Conservation (phyloP, 2,329 filamentous ascomycete genomes). For the Pseudofabraea citricarpa region DNA sequence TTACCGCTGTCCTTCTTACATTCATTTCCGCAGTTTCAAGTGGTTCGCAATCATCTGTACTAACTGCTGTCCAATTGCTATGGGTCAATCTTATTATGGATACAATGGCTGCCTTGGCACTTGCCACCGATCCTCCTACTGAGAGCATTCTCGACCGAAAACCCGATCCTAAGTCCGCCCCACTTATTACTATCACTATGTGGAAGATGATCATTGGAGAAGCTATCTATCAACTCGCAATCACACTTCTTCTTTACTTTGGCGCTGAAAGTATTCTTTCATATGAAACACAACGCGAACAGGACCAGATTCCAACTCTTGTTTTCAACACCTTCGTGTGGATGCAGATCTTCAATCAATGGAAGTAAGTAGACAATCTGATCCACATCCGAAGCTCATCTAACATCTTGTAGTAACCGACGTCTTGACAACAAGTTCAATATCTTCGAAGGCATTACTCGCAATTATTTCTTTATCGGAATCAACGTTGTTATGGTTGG, state of each 20-base stretch:
- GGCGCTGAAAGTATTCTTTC: slow-evolving; percentile 58
- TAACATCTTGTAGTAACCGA: slow-evolving; percentile 59
- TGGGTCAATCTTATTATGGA: slow-evolving; percentile 88
- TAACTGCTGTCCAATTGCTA: slow-evolving; percentile 74
- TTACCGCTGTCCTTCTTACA: slow-evolving; percentile 72
- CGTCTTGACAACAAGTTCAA: slow-evolving; percentile 94
- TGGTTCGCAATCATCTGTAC: slow-evolving; percentile 56
- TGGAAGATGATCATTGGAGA: slow-evolving; percentile 99
- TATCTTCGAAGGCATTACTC: slow-evolving; percentile 81
- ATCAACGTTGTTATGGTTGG: slow-evolving; percentile 87
- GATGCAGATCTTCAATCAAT: slow-evolving; percentile 99
- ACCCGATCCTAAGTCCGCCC: slow-evolving; percentile 68
- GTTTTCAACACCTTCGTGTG: slow-evolving; percentile 98
- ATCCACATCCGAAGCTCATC: background rate
- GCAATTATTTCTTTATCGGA: slow-evolving; percentile 83
- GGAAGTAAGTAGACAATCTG: slow-evolving; percentile 77
- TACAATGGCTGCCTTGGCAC: slow-evolving; percentile 73
- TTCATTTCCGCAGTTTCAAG: slow-evolving; percentile 73
- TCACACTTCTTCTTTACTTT: slow-evolving; percentile 80
- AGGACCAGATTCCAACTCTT: slow-evolving; percentile 63
- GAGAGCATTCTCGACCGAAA: slow-evolving; percentile 65
- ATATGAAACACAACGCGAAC: slow-evolving; percentile 42
- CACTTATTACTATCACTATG: slow-evolving; percentile 84
- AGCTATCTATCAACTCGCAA: slow-evolving; percentile 77
- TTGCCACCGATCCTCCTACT: slow-evolving; percentile 70